These are phyloP conservation scores for Chrysanthemum makinoi DNA, from an alignment of 129 eudicot species.

Conservation along the genomic window DNA sequence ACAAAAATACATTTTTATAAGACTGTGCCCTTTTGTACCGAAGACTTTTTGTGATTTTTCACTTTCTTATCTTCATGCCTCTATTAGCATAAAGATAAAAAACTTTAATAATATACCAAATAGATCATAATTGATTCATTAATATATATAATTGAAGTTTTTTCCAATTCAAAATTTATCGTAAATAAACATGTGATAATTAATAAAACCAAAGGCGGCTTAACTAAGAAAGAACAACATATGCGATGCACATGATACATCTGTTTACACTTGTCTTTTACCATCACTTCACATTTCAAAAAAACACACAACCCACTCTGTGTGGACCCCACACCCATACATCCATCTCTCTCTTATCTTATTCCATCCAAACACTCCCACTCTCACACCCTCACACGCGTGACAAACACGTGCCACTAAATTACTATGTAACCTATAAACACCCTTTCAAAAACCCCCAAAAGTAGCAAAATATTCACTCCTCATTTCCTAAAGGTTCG, in stretches of 20 bases:
- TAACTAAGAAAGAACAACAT: not conserved
- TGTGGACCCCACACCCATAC: conserved; percentile 6
- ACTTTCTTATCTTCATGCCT: too few relatives aligned
- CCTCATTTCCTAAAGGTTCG: conserved; percentile 4
- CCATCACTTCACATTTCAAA: not conserved
- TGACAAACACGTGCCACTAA: conserved; percentile 22
- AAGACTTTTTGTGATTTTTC: too few relatives aligned
- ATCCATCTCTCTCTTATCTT: conserved; percentile 9
- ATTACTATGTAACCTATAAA: conserved; percentile 8
- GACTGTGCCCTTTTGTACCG: too few relatives aligned
- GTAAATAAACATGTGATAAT: too few relatives aligned
- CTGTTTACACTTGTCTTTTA: conserved; percentile 32
- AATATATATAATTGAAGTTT: too few relatives aligned
- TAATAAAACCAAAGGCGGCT: too few relatives aligned
- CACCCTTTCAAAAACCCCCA: not conserved
- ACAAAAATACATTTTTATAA: too few relatives aligned
- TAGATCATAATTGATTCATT: too few relatives aligned
- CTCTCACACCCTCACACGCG: conserved; percentile 17
- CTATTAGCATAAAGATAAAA: too few relatives aligned
- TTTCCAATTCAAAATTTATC: too few relatives aligned
- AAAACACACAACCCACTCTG: conserved; percentile 16
- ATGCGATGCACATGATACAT: conserved; percentile 36
- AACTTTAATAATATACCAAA: too few relatives aligned
- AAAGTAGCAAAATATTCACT: not conserved
- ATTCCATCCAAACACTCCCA: conserved; percentile 8